These are phyloP conservation scores for Graphiopsis chlorocephala DNA, from an alignment of 2,329 filamentous ascomycete species.

Conservation along the genomic window DNA sequence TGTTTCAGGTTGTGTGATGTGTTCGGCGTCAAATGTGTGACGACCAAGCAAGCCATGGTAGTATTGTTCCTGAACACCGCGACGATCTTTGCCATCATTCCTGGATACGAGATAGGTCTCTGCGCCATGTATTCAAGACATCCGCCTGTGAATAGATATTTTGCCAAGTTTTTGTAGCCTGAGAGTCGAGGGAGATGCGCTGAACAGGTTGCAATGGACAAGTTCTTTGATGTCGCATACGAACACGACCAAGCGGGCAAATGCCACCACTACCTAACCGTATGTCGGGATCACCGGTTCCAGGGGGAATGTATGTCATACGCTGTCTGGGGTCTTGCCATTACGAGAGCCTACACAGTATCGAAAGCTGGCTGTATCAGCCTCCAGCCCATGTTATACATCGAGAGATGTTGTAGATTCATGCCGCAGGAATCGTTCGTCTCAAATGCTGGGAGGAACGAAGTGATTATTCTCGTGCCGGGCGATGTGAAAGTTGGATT, in stretches of 20 bases:
- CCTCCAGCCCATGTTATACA: not conserved
- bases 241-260: not conserved
- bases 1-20: slow-evolving; percentile 1
- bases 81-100: not conserved
- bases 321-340: not conserved
- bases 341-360: not conserved
- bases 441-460: not conserved
- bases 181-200: not conserved
- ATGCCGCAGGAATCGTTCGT: not conserved
- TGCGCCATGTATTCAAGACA: not conserved
- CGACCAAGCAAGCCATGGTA: not conserved
- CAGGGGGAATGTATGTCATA: not conserved
- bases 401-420: not conserved
- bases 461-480: not conserved
- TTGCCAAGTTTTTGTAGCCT: not conserved
- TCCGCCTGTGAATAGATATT: not conserved
- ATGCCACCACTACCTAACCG: not conserved
- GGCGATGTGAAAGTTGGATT: not conserved
- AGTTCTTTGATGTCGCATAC: not conserved
- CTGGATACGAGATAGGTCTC: not conserved
- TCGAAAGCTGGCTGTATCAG: not conserved
- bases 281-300: not conserved
- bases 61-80: not conserved
- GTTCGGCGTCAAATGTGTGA: not conserved
- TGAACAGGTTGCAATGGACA: not conserved